These are phyloP conservation scores for Phytophthora idaei DNA, from an alignment of 352 stramenopile species.

Conservation along the genomic window DNA sequence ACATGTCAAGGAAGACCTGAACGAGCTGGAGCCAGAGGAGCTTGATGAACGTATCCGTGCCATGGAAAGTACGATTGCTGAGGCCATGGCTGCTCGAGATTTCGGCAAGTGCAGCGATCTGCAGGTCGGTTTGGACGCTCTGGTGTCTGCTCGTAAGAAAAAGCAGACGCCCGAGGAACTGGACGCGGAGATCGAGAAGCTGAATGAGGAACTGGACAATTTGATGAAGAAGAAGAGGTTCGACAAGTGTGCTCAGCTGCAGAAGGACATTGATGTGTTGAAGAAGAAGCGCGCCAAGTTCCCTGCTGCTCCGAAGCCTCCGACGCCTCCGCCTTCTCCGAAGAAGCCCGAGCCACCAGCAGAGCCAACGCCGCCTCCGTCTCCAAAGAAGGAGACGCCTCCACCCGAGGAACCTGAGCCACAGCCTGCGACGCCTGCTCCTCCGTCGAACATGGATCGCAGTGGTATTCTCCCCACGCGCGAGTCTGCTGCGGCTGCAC, in stretches of 20 bases:
- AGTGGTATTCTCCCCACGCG: conserved; percentile 25
- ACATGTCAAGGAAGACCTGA: conserved; percentile 84
- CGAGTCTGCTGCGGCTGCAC: conserved; percentile 28
- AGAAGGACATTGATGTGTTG: conserved; percentile 82
- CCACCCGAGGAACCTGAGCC: conserved; percentile 17
- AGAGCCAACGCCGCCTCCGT: conserved; percentile 31
- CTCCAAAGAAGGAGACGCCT: conserved; percentile 30
- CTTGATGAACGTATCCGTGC: conserved; percentile 80
- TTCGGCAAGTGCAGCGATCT: conserved; percentile 82
- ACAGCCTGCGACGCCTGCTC: conserved; percentile 25
- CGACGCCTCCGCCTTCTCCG: conserved; percentile 38
- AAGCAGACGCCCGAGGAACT: conserved; percentile 87
- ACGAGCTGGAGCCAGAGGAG: conserved; percentile 84
- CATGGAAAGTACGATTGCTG: conserved; percentile 70
- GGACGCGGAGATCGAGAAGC: conserved; percentile 72
- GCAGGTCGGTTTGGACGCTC: conserved; percentile 68
- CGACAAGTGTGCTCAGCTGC: conserved; percentile 85
- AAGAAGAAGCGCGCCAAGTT: conserved; percentile 78
- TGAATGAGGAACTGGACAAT: conserved; percentile 70
- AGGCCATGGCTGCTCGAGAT: conserved; percentile 78
- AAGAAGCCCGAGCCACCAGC: conserved; percentile 41
- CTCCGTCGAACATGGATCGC: conserved; percentile 43
- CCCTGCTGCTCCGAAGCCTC: conserved; percentile 35
- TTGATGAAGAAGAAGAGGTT: conserved; percentile 88
- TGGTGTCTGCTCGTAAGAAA: conserved; percentile 80